Percentiles rank a stretch among this genome's conserved stretches.
These are phyloP conservation scores for Curvularia spicifera DNA, from an alignment of 2,329 filamentous ascomycete species.

Conservation along the genomic window DNA sequence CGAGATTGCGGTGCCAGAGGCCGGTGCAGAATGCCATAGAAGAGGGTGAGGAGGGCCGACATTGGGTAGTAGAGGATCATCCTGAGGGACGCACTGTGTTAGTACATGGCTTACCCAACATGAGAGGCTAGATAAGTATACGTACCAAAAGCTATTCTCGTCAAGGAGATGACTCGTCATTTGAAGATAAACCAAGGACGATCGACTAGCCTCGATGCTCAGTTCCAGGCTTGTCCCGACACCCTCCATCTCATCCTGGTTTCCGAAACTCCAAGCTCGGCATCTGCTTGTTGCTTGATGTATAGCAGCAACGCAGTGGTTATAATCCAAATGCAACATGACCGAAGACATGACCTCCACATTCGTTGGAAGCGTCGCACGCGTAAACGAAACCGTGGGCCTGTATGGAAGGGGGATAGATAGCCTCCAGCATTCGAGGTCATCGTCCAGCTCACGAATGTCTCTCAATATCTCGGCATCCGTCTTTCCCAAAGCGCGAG, in stretches of 20 bases:
- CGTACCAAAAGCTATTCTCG: background rate
- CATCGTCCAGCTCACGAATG: background rate
- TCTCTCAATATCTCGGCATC: constrained; percentile 1
- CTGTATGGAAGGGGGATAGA: background rate
- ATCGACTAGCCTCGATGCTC: constrained; percentile 3
- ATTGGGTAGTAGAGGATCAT: constrained; percentile 2
- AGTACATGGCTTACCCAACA: background rate
- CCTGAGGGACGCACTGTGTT: background rate
- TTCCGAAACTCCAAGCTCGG: background rate
- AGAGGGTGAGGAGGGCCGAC: background rate
- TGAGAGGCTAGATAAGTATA: background rate
- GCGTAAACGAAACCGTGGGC: background rate
- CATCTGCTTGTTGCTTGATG: constrained; percentile 2
- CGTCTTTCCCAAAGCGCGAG: background rate
- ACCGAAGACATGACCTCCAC: background rate
- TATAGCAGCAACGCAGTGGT: background rate
- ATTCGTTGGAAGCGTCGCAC: background rate
- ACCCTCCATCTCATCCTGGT: background rate
- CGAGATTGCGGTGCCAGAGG: constrained; percentile 1
- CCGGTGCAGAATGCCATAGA: constrained; percentile 1
- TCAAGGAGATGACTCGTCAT: constrained; percentile 2
- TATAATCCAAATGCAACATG: background rate
- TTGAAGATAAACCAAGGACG: background rate
- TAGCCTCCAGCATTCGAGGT: constrained; percentile 1
- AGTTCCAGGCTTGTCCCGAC: background rate